These are phyloP conservation scores for Mycosphaerella arachidis DNA, from an alignment of 2,329 filamentous ascomycete genomes.

Conservation along the genomic window DNA sequence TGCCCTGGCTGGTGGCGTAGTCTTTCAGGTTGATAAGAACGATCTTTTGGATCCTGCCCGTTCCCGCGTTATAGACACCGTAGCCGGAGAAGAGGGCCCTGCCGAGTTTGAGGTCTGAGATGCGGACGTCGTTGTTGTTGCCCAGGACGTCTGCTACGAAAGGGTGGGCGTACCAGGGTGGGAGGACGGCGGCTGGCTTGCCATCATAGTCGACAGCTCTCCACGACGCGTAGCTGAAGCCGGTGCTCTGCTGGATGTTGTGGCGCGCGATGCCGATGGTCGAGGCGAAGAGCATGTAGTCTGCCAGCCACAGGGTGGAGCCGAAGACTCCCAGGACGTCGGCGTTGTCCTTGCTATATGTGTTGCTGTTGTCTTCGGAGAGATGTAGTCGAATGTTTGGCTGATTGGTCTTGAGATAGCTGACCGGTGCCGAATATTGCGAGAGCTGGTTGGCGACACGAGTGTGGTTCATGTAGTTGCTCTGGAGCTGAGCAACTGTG, in stretches of 20 bases:
- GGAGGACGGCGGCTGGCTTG: slow-evolving; percentile 10
- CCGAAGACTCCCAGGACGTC: slow-evolving; percentile 12
- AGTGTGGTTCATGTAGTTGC: slow-evolving; percentile 17
- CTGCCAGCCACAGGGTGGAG: slow-evolving; percentile 11
- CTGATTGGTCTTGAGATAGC: slow-evolving; percentile 8
- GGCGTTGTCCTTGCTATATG: slow-evolving; percentile 9
- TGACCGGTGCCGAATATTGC: slow-evolving; percentile 6
- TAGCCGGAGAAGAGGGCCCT: slow-evolving; percentile 12
- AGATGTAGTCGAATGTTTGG: slow-evolving; percentile 9
- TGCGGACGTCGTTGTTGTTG: slow-evolving; percentile 6
- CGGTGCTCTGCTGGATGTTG: slow-evolving; percentile 17
- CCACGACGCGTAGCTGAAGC: slow-evolving; percentile 14
- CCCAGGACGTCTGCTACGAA: slow-evolving; percentile 17
- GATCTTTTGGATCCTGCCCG: slow-evolving; percentile 6
- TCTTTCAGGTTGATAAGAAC: slow-evolving; percentile 14
- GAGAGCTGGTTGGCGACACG: slow-evolving; percentile 8
- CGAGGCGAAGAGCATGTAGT: slow-evolving; percentile 15
- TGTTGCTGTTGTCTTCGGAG: slow-evolving; percentile 16
- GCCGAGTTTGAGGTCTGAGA: slow-evolving; percentile 8
- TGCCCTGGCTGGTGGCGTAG: background rate
- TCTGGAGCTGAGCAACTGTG: slow-evolving; percentile 6
- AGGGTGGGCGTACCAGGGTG: slow-evolving; percentile 18
- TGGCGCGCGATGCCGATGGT: slow-evolving; percentile 10
- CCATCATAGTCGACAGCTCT: slow-evolving; percentile 6
- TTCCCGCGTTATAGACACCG: slow-evolving; percentile 10